Conservation (phyloP, 192 early-diverging fungal genomes). For the Podila verticillata region DNA sequence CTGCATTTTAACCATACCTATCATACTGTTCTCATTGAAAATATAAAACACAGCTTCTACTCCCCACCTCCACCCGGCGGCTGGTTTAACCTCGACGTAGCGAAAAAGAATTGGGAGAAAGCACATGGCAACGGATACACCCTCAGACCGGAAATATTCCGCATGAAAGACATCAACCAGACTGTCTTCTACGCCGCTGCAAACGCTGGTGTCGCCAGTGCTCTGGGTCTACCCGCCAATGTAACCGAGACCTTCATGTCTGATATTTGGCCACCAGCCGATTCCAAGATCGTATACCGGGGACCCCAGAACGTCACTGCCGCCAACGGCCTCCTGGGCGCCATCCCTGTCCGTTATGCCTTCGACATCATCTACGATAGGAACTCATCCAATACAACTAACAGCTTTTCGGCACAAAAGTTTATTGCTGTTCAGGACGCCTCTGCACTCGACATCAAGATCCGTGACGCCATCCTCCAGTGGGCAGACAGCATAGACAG, state of each 20-base stretch:
- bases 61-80: conserved; percentile 8
- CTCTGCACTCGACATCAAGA: conserved; percentile 4
- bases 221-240: conserved; percentile 12
- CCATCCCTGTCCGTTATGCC: conserved; percentile 29
- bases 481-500: background rate
- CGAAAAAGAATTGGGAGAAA: background rate
- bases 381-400: background rate
- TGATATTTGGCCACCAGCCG: conserved; percentile 17
- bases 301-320: background rate
- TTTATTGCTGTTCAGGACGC: conserved; percentile 4
- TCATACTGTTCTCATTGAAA: background rate
- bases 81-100: conserved; percentile 18
- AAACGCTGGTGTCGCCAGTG: conserved; percentile 13
- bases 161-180: conserved; percentile 8
- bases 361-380: background rate
- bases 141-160: background rate
- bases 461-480: background rate
- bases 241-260: conserved; percentile 20
- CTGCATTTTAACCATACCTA: background rate
- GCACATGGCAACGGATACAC: background rate
- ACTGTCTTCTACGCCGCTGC: conserved; percentile 18
- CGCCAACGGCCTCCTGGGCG: conserved; percentile 16
- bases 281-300: conserved; percentile 14
- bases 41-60: conserved; percentile 24
- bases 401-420: conserved; percentile 2